phyloP scores from a whole-genome alignment of 2,329 filamentous ascomycete genomes.

The Penicillium sp. region DNA sequence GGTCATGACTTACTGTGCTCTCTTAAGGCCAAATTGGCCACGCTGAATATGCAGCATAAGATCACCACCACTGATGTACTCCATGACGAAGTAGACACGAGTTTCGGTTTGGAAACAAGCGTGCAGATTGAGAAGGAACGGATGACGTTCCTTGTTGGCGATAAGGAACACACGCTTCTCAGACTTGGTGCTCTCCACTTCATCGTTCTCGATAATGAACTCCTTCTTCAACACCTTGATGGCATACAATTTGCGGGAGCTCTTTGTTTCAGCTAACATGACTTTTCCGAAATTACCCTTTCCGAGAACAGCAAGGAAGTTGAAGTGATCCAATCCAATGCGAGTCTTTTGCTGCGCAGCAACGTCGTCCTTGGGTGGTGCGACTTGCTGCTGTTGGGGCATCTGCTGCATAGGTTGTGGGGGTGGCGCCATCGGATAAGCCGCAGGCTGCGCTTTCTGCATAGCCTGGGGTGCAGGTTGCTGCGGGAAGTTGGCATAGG shows the following conservation, averaged over 20 bases:
- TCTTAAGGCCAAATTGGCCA: slow-evolving; percentile 91
- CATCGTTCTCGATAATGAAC: slow-evolving; percentile 99
- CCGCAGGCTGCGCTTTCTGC: slow-evolving; percentile 24
- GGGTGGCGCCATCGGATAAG: slow-evolving; percentile 31
- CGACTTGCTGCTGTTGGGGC: slow-evolving; percentile 24
- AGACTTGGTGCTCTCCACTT: slow-evolving; percentile 95
- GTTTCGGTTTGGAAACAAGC: slow-evolving; percentile 99
- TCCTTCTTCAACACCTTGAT: slow-evolving; percentile 99
- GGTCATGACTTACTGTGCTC: slow-evolving; percentile 72
- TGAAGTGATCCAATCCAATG: slow-evolving; percentile 97
- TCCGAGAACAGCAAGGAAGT: slow-evolving; percentile 94
- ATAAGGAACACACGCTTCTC: slow-evolving; percentile 97
- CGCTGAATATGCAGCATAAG: slow-evolving; percentile 98
- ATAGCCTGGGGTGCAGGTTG: slow-evolving; percentile 29
- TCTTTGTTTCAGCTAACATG: slow-evolving; percentile 98
- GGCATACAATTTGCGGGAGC: slow-evolving; percentile 85
- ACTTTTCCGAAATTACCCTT: slow-evolving; percentile 99
- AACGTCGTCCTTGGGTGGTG: slow-evolving; percentile 30
- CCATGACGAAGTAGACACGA: slow-evolving; percentile 98
- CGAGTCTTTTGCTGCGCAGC: slow-evolving; percentile 52
- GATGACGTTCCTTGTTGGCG: slow-evolving; percentile 94
- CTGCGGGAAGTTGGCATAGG: slow-evolving; percentile 41
- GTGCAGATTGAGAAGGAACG: slow-evolving; percentile 91
- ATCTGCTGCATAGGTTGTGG: slow-evolving; percentile 24
- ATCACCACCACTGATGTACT: slow-evolving; percentile 98